Conservation (phyloP, 306 rosid species). For the Chamaecrista fasciculata region DNA sequence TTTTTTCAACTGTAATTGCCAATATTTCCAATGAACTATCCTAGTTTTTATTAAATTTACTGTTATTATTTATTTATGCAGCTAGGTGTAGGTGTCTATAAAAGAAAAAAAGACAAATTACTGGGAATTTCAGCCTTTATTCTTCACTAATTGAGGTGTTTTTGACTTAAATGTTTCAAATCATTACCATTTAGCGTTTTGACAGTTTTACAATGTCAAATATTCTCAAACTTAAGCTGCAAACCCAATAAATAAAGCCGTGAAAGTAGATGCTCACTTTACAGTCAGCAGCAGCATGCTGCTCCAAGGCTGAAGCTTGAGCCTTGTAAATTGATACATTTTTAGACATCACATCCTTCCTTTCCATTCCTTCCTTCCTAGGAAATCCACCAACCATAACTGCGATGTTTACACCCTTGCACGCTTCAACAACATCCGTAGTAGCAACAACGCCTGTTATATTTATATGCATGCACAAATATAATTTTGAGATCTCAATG, state of each 20-base stretch:
- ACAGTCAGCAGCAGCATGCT: slow-evolving; percentile 65
- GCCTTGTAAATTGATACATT: slow-evolving; percentile 75
- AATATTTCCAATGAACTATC: neutral
- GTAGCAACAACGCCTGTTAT: slow-evolving; percentile 64
- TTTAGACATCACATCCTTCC: slow-evolving; percentile 71
- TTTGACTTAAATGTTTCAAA: neutral
- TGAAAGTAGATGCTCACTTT: slow-evolving; percentile 42
- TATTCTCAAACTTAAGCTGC: neutral
- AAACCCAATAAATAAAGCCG: neutral
- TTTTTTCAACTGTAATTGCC: too few relatives aligned
- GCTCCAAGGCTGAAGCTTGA: slow-evolving; percentile 72
- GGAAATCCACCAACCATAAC: slow-evolving; percentile 78
- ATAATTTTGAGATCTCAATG: neutral
- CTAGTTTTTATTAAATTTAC: neutral
- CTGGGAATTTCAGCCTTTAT: neutral
- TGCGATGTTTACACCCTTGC: slow-evolving; percentile 60
- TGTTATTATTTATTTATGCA: neutral
- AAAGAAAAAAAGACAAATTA: neutral
- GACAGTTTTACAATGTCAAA: neutral
- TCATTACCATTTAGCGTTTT: neutral
- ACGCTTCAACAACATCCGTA: slow-evolving; percentile 66
- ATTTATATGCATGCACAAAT: neutral
- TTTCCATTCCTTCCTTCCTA: slow-evolving; percentile 82
- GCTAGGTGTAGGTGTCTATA: neutral
- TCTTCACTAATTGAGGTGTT: neutral